A percentile compares a stretch with the other conserved stretches of the same genome.
phyloP scores from a whole-genome alignment of 257 asterid species.

The Striga asiatica region DNA sequence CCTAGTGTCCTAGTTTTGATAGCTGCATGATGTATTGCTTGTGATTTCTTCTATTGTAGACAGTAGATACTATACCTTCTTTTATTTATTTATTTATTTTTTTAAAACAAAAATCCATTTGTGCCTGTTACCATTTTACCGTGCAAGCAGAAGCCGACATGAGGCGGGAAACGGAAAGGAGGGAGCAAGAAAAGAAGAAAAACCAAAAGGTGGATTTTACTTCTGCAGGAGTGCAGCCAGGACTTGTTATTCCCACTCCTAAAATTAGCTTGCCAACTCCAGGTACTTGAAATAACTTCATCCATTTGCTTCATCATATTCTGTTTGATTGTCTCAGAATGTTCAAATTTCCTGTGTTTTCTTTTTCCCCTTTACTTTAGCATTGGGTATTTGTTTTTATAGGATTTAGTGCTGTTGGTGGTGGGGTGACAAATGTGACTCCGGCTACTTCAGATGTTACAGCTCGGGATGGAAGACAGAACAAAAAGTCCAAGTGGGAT shows the following conservation, averaged over 20 bases:
- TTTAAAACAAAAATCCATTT: neutral
- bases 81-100: no score
- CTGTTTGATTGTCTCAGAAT: no score
- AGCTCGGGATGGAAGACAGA: constrained; percentile 73
- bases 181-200: constrained; percentile 84
- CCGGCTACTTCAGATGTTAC: constrained; percentile 32
- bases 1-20: neutral
- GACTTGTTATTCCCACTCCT: constrained; percentile 46
- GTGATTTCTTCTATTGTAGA: constrained; percentile 6
- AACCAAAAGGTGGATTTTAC: constrained; percentile 67
- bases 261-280: constrained; percentile 55
- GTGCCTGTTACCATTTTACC: constrained; percentile 7
- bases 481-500: constrained; percentile 98
- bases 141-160: constrained; percentile 57
- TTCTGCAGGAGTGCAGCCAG: constrained; percentile 73
- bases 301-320: neutral
- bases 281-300: constrained; percentile 30
- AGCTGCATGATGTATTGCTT: neutral
- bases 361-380: neutral
- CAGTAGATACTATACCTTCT: neutral
- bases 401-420: constrained; percentile 24
- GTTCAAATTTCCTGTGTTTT: neutral
- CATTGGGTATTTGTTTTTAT: constrained; percentile 9
- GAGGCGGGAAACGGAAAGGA: constrained; percentile 83
- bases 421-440: constrained; percentile 22